Evolutionary conservation across 768 basidiomycete species (phyloP), one percentile per base, ranked within the genome.

Genomic region (Hydnum rufescens): DNA sequence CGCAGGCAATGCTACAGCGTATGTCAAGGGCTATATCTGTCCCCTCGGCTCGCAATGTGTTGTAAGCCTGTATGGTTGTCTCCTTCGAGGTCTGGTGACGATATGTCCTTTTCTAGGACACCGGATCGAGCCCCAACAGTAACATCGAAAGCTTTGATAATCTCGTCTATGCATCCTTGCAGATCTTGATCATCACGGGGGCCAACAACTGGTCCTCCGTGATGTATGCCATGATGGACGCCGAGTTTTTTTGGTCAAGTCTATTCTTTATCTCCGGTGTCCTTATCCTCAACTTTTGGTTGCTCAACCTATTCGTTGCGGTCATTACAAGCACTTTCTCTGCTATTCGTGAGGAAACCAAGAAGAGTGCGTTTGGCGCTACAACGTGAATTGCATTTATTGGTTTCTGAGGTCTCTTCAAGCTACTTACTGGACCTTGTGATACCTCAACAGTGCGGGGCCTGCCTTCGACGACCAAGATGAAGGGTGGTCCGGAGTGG

Each of bases 321-420:
- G 89, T 95, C n/a, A 92, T 93, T 57, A 87, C 88, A 28, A 83
- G 88, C 60, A 85, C 86, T 0, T 97, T 97, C 63, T 77, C 77
- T 18, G 84, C 82, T 16, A 95, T 95, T 55, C 71, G 87, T 32
- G 72, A 76, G 3, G 80, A 87, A 60, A 95, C 92, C 2, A 76
- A 79, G 63, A 82, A 81, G 62, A 89, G 85, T 63, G 93, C 92
- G 0, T 97, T 96, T 63, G 89, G 88, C 32, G 86, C 86, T 29
- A 77, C 60, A 6, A 53, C 58, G 68, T 65, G 23, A 47, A 65
- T 60, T 0, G 22, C 5, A 6, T 39, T 13, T 47, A 16, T 28
- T 13, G 13, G 26, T 13, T 47, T 32, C 19, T 25, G 32, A 19
- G 23, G 29, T n/a, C n/a, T n/a, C n/a, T n/a, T 49, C 31, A 5